Percentiles rank a stretch among this genome's conserved stretches.
Evolutionary conservation across 176 grass and related monocot genomes (phyloP).

Genomic region (Oryza officinalis): DNA sequence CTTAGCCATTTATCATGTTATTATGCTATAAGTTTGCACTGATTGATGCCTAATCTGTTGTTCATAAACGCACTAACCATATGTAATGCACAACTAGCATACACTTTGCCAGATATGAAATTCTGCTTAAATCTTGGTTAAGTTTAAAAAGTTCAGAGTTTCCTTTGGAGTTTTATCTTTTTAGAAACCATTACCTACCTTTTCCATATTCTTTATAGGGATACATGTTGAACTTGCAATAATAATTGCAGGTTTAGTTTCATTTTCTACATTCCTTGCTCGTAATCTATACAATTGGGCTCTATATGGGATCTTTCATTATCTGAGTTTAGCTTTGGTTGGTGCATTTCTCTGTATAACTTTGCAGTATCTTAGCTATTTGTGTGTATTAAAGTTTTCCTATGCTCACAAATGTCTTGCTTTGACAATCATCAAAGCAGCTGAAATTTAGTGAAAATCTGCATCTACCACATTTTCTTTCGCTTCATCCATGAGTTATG

Average conservation of each 20-base stretch:
- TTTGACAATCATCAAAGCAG: background rate
- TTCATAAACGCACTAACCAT: background rate
- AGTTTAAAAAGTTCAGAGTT: constrained; percentile 6
- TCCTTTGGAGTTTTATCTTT: background rate
- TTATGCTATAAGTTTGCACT: background rate
- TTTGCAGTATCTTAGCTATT: background rate
- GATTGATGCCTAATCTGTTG: background rate
- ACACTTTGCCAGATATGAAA: background rate
- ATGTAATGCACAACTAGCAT: background rate
- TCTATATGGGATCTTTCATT: background rate
- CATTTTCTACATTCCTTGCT: background rate
- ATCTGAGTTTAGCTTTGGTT: constrained; percentile 14
- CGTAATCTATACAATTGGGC: background rate
- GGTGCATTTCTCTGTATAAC: background rate
- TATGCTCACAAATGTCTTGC: background rate
- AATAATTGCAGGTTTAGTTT: background rate
- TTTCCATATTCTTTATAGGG: background rate
- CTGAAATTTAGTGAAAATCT: background rate
- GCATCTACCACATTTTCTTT: background rate
- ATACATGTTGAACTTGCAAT: background rate
- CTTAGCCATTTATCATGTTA: background rate
- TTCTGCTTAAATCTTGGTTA: background rate
- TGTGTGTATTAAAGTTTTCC: background rate
- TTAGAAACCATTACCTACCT: background rate
- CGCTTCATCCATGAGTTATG: background rate